Conservation (phyloP, 441 rosid species). For the Capsella rubella region DNA sequence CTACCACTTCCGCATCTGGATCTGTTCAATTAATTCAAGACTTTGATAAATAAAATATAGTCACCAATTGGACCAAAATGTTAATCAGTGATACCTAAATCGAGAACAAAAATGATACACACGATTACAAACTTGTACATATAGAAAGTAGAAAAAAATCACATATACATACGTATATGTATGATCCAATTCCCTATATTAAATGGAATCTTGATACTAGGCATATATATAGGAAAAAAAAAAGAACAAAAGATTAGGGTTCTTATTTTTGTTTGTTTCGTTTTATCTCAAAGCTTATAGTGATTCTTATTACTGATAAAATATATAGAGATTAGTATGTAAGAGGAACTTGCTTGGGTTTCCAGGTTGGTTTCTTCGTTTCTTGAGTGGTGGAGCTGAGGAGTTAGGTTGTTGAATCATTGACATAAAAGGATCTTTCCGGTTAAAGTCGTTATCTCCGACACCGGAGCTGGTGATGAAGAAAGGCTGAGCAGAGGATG, state of each 20-base stretch:
- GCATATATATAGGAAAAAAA: not conserved
- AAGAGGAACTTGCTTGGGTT: slow-evolving; percentile 55
- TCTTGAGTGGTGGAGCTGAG: slow-evolving; percentile 44
- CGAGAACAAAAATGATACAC: not conserved
- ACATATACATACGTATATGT: not conserved
- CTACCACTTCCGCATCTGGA: slow-evolving; percentile 93
- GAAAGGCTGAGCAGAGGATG: slow-evolving; percentile 45
- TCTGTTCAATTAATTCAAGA: slow-evolving; percentile 43
- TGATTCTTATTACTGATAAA: slow-evolving; percentile 7
- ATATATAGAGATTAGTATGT: not conserved
- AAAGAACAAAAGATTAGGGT: slow-evolving; percentile 27
- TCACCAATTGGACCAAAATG: not conserved
- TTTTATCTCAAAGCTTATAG: slow-evolving; percentile 1
- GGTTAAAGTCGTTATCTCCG: slow-evolving; percentile 42
- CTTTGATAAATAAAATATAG: not conserved
- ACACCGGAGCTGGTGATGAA: slow-evolving; percentile 38
- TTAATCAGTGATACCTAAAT: slow-evolving; percentile 12
- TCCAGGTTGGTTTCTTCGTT: slow-evolving; percentile 56
- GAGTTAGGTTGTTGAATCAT: slow-evolving; percentile 36
- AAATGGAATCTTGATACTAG: slow-evolving; percentile 23
- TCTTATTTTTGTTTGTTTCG: not conserved
- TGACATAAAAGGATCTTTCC: slow-evolving; percentile 41
- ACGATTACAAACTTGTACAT: slow-evolving; percentile 1
- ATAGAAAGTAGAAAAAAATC: not conserved
- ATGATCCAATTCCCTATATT: not conserved